These are phyloP conservation scores for Entonaema liquescens DNA, from an alignment of 495 filamentous ascomycete genomes.

Conservation along the genomic window DNA sequence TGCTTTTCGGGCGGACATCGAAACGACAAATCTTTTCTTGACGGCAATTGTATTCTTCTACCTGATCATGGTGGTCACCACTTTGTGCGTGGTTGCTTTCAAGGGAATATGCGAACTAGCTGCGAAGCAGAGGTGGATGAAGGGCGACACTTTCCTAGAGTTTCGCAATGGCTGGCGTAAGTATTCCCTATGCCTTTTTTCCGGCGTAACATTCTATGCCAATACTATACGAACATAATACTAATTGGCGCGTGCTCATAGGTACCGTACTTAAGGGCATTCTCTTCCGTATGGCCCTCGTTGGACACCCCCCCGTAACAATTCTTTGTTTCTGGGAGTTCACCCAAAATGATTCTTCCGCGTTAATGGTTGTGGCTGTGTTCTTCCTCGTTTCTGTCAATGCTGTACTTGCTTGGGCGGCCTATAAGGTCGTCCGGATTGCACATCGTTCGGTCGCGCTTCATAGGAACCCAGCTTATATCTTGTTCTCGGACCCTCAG, in stretches of 20 bases:
- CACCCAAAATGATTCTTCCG: constrained; percentile 83
- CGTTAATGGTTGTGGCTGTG: constrained; percentile 84
- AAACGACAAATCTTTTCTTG: constrained; percentile 92
- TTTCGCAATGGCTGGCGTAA: constrained; percentile 86
- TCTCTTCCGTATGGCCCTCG: constrained; percentile 87
- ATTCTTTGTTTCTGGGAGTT: constrained; percentile 96
- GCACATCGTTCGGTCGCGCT: constrained; percentile 86
- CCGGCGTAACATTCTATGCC: background rate
- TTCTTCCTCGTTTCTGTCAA: constrained; percentile 88
- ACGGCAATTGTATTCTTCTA: constrained; percentile 92
- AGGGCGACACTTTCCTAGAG: constrained; percentile 86
- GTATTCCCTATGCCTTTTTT: constrained; percentile 2
- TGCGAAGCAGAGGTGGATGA: constrained; percentile 77
- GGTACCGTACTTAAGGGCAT: constrained; percentile 85
- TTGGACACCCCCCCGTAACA: constrained; percentile 91
- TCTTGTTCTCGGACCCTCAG: constrained; percentile 92
- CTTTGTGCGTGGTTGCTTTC: constrained; percentile 77
- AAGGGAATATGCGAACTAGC: constrained; percentile 79
- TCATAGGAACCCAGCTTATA: constrained; percentile 97
- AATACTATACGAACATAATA: background rate
- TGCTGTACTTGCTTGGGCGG: constrained; percentile 82
- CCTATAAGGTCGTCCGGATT: constrained; percentile 86
- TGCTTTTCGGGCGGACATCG: constrained; percentile 84
- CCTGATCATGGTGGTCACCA: constrained; percentile 76
- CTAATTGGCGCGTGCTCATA: constrained; percentile 7